Base-by-base conservation (phyloP, 2,329 filamentous ascomycete species). In the Didymella exigua region DNA sequence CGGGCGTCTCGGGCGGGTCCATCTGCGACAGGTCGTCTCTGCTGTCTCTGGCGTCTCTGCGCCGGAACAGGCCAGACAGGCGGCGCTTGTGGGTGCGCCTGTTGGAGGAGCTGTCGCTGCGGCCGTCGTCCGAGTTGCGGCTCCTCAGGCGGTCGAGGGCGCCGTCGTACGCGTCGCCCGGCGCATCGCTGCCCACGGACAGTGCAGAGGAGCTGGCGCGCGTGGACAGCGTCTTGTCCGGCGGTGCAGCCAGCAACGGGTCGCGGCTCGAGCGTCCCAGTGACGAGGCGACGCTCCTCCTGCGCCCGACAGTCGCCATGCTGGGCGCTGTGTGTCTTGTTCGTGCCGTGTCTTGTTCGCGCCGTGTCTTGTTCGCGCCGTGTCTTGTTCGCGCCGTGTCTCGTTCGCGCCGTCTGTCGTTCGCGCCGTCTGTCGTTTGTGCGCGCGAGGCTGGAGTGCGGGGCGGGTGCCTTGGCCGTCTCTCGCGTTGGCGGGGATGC, bases 31-130 rank as follows among this genome's bases (percentile, higher is more conserved):
- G 23, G 54, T 72, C 69, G 47, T 70, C 69, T 23, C 65, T 64
- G 63, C 73, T 68, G 65, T 45, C 44, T 23, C 40, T 42, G 23
- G 74, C 38, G 68, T 70, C 62, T 80, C n/a, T 78, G 60, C 78
- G 80, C 53, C 78, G 78, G 67, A 84, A 77, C 51, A 86, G 70
- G 60, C 80, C 83, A 10, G 82, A 80, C 58, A 86, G 77, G 48
- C 81, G 79, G 61, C 75, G 78, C 55, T 62, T 66, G 47, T 69
- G 67, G 27, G 8, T 31, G 29, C n/a, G n/a, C n/a, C 10, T 41
- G 38, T 67, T 67, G 24, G 77, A 67, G 30, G 68, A 78, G 42
- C 73, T 74, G 65, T 76, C 75, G 62, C 74, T 76, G 56, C 66
- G 65, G 34, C 62, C 66, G 49, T 76, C 75, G 38, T 79, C 78